These are phyloP conservation scores for Solanum gandarillasii DNA, from an alignment of 257 asterid genomes.

Conservation along the genomic window DNA sequence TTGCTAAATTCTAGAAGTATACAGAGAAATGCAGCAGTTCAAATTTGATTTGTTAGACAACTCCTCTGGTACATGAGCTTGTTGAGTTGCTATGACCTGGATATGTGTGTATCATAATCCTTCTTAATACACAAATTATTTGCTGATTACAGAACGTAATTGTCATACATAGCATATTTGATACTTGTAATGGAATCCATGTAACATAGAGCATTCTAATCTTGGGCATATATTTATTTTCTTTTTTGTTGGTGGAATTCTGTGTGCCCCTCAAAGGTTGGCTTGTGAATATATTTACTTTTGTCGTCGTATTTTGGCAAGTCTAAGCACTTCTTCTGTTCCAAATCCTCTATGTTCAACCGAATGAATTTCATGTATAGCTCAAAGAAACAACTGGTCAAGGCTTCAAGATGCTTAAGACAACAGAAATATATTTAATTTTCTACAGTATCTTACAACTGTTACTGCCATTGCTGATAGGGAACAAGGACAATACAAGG, in stretches of 20 bases:
- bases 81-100: background rate
- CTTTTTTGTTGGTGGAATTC: background rate
- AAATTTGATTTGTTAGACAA: background rate
- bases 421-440: background rate
- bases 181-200: background rate
- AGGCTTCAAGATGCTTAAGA: background rate
- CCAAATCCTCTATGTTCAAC: background rate
- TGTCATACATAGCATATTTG: background rate
- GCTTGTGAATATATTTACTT: background rate
- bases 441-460: background rate
- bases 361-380: background rate
- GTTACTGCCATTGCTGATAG: slow-evolving; percentile 21
- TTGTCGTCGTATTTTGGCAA: background rate
- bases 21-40: background rate
- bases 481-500: slow-evolving; percentile 83
- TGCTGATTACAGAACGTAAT: background rate
- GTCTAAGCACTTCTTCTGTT: background rate
- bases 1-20: background rate
- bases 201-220: background rate
- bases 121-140: background rate
- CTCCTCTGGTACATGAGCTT: background rate
- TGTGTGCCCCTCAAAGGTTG: background rate
- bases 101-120: background rate
- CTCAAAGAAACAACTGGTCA: background rate
- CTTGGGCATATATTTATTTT: background rate